phyloP scores from a whole-genome alignment of 257 asterid genomes.

The Lantana camara region DNA sequence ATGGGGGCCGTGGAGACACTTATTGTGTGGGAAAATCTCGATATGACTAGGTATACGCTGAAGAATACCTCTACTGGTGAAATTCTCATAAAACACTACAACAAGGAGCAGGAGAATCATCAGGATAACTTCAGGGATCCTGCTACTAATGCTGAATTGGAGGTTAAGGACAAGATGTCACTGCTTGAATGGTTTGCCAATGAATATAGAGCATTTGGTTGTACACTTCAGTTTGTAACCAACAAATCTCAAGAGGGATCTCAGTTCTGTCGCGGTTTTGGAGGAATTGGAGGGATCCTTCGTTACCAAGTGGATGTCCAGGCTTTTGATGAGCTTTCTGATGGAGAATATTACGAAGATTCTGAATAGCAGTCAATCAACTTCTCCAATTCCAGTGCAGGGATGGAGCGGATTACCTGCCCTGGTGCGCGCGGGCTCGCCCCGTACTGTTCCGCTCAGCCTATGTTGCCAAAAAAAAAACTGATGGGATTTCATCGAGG shows the following conservation, averaged over 20 bases:
- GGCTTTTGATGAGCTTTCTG: conserved; percentile 49
- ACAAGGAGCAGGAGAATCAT: conserved; percentile 55
- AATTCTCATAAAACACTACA: conserved; percentile 43
- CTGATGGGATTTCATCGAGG: conserved; percentile 29
- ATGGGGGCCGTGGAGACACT: conserved; percentile 71
- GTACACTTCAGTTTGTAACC: conserved; percentile 58
- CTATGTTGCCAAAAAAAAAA: conserved; percentile 22
- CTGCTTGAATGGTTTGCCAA: conserved; percentile 67
- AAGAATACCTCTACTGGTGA: conserved; percentile 48
- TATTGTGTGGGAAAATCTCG: conserved; percentile 67
- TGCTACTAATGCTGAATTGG: conserved; percentile 49
- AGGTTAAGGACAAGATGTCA: conserved; percentile 49
- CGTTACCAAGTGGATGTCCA: conserved; percentile 64
- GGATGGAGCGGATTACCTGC: conserved; percentile 43
- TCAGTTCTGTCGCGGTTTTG: conserved; percentile 65
- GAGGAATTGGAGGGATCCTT: conserved; percentile 64
- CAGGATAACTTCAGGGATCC: conserved; percentile 47
- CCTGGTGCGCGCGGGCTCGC: conserved; percentile 53
- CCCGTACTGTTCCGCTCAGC: conserved; percentile 28
- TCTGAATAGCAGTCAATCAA: conserved; percentile 62
- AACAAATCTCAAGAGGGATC: conserved; percentile 66
- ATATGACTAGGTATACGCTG: conserved; percentile 41
- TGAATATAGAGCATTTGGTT: conserved; percentile 57
- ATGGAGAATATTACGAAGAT: conserved; percentile 51
- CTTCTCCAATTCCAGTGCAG: conserved; percentile 45